Percentiles rank a stretch among this genome's conserved stretches.
These are phyloP conservation scores for Kuraishia capsulata DNA, from an alignment of 805 yeast genomes.

Conservation along the genomic window DNA sequence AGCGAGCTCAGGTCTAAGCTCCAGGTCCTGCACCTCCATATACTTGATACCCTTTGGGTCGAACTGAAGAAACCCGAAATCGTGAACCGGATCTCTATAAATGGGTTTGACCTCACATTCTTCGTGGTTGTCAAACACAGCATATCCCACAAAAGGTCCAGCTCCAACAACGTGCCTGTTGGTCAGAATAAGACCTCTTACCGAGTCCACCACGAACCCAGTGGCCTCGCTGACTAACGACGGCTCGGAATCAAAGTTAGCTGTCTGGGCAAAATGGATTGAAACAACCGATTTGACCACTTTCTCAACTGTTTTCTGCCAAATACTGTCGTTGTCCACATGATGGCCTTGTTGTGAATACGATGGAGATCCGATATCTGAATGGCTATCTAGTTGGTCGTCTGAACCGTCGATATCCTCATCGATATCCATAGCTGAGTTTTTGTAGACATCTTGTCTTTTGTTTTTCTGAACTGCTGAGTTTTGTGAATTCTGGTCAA, in stretches of 20 bases:
- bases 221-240: slow-evolving; percentile 87
- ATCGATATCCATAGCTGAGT: not conserved
- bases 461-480: not conserved
- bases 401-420: slow-evolving; percentile 5
- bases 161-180: slow-evolving; percentile 95
- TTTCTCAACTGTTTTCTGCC: slow-evolving; percentile 76
- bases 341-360: not conserved
- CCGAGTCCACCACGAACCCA: slow-evolving; percentile 85
- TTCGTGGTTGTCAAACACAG: slow-evolving; percentile 90
- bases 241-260: slow-evolving; percentile 77
- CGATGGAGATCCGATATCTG: slow-evolving; percentile 1
- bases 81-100: slow-evolving; percentile 92
- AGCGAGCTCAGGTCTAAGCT: slow-evolving; percentile 73
- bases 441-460: not conserved
- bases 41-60: slow-evolving; percentile 66
- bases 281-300: slow-evolving; percentile 86
- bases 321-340: slow-evolving; percentile 27
- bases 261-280: slow-evolving; percentile 80
- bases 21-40: slow-evolving; percentile 59
- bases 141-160: slow-evolving; percentile 88
- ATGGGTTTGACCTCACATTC: slow-evolving; percentile 81
- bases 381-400: slow-evolving; percentile 1
- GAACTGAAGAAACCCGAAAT: slow-evolving; percentile 81
- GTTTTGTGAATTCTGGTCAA: too few relatives aligned
- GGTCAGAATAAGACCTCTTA: slow-evolving; percentile 75